phyloP scores from a whole-genome alignment of 1,139 yeast species.

The Spencermartinsiella ligniputridi region DNA sequence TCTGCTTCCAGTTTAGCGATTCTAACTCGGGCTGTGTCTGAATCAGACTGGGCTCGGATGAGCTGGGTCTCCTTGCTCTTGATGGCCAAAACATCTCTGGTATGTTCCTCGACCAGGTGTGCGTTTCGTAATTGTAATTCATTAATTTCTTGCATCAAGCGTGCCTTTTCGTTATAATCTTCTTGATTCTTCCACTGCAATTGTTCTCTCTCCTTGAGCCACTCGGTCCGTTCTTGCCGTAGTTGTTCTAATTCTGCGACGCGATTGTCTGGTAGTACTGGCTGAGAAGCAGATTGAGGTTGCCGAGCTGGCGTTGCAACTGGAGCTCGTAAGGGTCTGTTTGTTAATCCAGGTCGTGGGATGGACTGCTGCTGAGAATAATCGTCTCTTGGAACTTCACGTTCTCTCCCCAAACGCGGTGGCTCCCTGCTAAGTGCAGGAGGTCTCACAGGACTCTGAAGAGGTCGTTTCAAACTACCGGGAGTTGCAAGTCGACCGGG shows the following conservation, averaged over 20 bases:
- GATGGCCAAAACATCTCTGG: constrained; percentile 47
- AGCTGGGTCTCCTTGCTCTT: constrained; percentile 68
- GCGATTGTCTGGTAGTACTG: constrained; percentile 12
- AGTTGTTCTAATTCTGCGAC: constrained; percentile 46
- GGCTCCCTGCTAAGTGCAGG: constrained; percentile 4
- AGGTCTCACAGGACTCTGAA: constrained; percentile 12
- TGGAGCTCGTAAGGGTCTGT: constrained; percentile 10
- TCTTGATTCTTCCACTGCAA: constrained; percentile 40
- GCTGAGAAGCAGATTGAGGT: constrained; percentile 15
- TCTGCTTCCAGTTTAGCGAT: constrained; percentile 51
- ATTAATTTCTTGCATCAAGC: constrained; percentile 43
- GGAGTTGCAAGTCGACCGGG: constrained; percentile 1
- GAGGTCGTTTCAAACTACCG: constrained; percentile 3
- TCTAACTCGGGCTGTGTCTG: constrained; percentile 50
- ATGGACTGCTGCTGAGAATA: neutral
- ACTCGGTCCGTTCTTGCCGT: constrained; percentile 47
- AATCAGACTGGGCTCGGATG: constrained; percentile 53
- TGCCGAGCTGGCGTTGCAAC: constrained; percentile 16
- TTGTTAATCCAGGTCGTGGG: constrained; percentile 11
- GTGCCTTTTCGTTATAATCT: constrained; percentile 42
- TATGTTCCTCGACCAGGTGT: constrained; percentile 47
- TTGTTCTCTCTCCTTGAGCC: constrained; percentile 46
- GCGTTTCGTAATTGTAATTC: constrained; percentile 35
- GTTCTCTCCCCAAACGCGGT: neutral
- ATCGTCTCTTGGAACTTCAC: neutral